phyloP scores from a whole-genome alignment of 1,284 basidiomycete genomes.

The Flammula alnicola region DNA sequence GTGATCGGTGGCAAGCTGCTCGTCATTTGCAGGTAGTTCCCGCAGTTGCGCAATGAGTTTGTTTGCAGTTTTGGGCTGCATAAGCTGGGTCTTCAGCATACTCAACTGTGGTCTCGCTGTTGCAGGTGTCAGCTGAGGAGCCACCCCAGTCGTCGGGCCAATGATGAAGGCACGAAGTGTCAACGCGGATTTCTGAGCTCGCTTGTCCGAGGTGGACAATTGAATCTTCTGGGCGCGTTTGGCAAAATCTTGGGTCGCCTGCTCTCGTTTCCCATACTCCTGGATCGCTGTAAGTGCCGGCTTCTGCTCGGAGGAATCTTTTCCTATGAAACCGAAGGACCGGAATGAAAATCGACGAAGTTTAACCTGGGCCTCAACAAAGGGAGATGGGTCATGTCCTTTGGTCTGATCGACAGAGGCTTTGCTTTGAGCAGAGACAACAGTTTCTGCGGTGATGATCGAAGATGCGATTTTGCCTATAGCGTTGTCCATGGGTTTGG shows the following conservation, averaged over 20 bases:
- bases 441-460: not conserved
- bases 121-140: conserved; percentile 42
- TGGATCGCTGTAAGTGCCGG: conserved; percentile 38
- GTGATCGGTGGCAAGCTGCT: conserved; percentile 25
- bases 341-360: conserved; percentile 26
- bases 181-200: conserved; percentile 65
- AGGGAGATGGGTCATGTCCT: no score
- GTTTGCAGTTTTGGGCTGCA: conserved; percentile 67
- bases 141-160: conserved; percentile 47
- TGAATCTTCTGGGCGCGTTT: conserved; percentile 37
- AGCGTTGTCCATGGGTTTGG: no score
- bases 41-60: conserved; percentile 72
- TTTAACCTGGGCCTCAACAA: not conserved
- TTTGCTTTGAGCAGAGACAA: no score
- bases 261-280: conserved; percentile 46
- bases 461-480: not conserved
- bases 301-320: conserved; percentile 34
- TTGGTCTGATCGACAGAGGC: no score
- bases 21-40: conserved; percentile 48
- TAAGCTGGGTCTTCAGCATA: conserved; percentile 73
- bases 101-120: conserved; percentile 56
- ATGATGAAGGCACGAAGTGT: conserved; percentile 70
- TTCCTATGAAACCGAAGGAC: conserved; percentile 20
- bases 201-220: conserved; percentile 53
- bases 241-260: conserved; percentile 28